phyloP scores from a whole-genome alignment of 345 rosid genomes.

The Brassica rapa region DNA sequence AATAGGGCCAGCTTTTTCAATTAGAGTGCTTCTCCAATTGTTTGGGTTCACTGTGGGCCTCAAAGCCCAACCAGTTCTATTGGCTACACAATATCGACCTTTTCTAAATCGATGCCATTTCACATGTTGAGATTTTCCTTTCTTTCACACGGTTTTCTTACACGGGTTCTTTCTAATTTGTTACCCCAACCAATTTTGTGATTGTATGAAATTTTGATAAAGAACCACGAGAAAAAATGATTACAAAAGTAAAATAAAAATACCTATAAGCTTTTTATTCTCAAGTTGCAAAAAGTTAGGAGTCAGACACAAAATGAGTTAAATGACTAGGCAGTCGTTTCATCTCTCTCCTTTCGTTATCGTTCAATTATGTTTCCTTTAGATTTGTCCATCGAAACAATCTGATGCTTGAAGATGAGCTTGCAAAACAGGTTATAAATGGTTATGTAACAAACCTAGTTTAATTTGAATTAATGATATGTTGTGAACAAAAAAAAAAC shows the following conservation, averaged over 20 bases:
- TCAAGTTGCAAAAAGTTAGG: neutral
- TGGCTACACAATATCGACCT: neutral
- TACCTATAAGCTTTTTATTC: neutral
- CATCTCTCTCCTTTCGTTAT: too few relatives aligned
- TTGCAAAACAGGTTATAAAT: too few relatives aligned
- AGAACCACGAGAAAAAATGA: neutral
- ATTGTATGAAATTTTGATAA: neutral
- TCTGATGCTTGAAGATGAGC: too few relatives aligned
- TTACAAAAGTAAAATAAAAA: neutral
- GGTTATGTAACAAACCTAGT: too few relatives aligned
- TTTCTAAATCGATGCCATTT: neutral
- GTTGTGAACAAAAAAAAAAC: neutral
- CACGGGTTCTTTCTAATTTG: neutral
- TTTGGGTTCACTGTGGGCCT: neutral
- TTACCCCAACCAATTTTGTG: neutral
- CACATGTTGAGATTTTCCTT: neutral
- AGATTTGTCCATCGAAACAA: too few relatives aligned
- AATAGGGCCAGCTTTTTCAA: neutral
- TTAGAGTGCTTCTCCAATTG: neutral
- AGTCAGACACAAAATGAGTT: conserved; percentile 19
- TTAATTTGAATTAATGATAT: too few relatives aligned
- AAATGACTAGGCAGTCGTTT: neutral
- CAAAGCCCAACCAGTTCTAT: neutral
- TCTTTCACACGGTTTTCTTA: neutral
- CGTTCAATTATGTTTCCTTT: too few relatives aligned